Percentiles rank a stretch among this genome's conserved stretches.
These are phyloP conservation scores for Fusarium pseudoanthophilum DNA, from an alignment of 2,329 filamentous ascomycete genomes.

Conservation along the genomic window DNA sequence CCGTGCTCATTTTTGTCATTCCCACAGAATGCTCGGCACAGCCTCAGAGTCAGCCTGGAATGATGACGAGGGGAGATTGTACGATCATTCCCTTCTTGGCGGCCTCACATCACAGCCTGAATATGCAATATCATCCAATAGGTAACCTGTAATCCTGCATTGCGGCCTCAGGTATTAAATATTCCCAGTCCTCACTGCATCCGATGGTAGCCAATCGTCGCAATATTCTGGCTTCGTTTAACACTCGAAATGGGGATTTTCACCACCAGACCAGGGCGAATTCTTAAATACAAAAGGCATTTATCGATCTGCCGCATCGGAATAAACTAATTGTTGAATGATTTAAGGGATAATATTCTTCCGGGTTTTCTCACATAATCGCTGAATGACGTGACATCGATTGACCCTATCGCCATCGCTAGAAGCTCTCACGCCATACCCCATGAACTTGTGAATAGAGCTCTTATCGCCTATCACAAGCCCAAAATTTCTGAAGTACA, in stretches of 20 bases:
- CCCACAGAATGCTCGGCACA: neutral
- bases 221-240: neutral
- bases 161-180: neutral
- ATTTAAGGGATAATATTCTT: neutral
- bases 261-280: neutral
- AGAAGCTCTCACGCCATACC: conserved; percentile 1
- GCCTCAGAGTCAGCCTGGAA: neutral
- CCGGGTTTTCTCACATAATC: neutral
- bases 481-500: fast-evolving
- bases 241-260: too few relatives aligned
- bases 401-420: neutral
- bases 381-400: neutral
- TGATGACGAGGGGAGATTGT: neutral
- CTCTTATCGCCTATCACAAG: neutral
- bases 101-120: neutral
- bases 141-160: neutral
- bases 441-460: neutral
- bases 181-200: neutral
- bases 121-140: neutral
- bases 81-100: neutral
- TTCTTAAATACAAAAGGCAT: neutral
- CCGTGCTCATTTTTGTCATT: fast-evolving
- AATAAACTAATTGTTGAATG: fast-evolving
- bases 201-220: neutral
- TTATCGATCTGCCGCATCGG: neutral